Evolutionary conservation across 1,284 basidiomycete genomes (phyloP), one percentile per base, ranked within the genome.

Genomic region (Agaricales sp.): DNA sequence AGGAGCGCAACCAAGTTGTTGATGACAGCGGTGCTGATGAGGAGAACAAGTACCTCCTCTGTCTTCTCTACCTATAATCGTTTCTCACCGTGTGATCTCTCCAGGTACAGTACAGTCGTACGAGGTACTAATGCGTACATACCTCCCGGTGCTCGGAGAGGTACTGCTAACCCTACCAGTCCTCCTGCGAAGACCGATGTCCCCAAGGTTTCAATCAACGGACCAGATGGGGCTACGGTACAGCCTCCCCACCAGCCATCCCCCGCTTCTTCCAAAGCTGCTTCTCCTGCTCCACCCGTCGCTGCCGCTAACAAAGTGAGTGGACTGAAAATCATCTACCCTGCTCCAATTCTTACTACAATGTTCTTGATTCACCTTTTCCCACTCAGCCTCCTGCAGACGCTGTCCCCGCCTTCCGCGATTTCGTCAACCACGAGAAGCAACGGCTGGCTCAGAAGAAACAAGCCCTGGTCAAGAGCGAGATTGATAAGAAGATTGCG

Each of bases 401-500:
- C 61, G 72, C 83, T 23, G 64, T 84, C 12, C 79, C 84, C 38
- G 85, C 85, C 13, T 94, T 94, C 77, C 80, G 89, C 52, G 82
- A 90, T 58, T 96, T 95, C 59, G 91, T 96, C 37, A 83, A 86
- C 4, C 83, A 78, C 56, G 93, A 97, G 70, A 87, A 87, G 61
- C 86, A 94, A 59, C 77, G 88, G 49, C 69, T 94, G 49, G 85
- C 87, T 45, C 87, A 92, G 69, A 95, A 92, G 75, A 84, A 90
- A 67, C 89, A 92, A 59, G 87, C 87, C 16, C 70, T 95, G 46
- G 80, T 85, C 51, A 95, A 93, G 76, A 89, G 78, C 61, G 95
- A 97, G 64, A 92, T 92, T 81, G 90, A 94, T 63, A 91, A 87
- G 60, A 80, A 86, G 49, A 80, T 97, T 68, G 87, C 92, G 11